These are phyloP conservation scores for Globisporangium cystogenes DNA, from an alignment of 352 stramenopile genomes.

Conservation along the genomic window DNA sequence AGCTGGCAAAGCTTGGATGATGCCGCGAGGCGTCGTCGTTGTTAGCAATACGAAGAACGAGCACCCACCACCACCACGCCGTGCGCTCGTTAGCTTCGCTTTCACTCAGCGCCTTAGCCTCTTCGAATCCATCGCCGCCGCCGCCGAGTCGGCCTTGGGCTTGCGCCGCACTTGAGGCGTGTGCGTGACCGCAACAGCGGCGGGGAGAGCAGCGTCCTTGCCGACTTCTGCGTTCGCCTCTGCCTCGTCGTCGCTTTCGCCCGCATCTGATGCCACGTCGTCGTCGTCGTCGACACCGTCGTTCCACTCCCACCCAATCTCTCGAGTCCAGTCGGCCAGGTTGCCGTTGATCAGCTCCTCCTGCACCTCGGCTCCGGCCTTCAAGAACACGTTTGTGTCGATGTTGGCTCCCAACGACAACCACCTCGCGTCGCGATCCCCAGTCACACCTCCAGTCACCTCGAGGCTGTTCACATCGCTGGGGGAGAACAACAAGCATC, in stretches of 20 bases:
- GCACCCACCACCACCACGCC: neutral
- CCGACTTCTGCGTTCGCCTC: slow-evolving; percentile 8
- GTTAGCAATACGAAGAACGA: slow-evolving; percentile 9
- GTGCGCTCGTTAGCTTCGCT: neutral
- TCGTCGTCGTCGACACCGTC: slow-evolving; percentile 9
- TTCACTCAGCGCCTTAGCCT: neutral
- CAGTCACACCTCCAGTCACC: neutral
- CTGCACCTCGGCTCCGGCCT: slow-evolving; percentile 7
- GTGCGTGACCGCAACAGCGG: neutral
- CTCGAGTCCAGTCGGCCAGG: slow-evolving; percentile 7
- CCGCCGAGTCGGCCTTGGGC: neutral
- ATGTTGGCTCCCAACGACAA: slow-evolving; percentile 1
- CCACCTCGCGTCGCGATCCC: neutral
- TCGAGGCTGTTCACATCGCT: slow-evolving; percentile 14
- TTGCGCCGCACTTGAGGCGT: slow-evolving; percentile 12
- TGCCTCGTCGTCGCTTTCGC: slow-evolving; percentile 35
- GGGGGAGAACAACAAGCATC: neutral
- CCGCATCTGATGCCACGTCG: slow-evolving; percentile 14
- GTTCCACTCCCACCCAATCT: slow-evolving; percentile 5
- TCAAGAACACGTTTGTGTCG: slow-evolving; percentile 9
- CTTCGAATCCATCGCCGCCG: neutral
- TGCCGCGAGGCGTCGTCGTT: slow-evolving; percentile 6
- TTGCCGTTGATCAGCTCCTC: slow-evolving; percentile 11
- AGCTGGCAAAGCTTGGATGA: slow-evolving; percentile 76
- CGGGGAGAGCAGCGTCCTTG: neutral